Evolutionary conservation across 106 monocot species (phyloP).

Genomic region (Apostasia ramifera): DNA sequence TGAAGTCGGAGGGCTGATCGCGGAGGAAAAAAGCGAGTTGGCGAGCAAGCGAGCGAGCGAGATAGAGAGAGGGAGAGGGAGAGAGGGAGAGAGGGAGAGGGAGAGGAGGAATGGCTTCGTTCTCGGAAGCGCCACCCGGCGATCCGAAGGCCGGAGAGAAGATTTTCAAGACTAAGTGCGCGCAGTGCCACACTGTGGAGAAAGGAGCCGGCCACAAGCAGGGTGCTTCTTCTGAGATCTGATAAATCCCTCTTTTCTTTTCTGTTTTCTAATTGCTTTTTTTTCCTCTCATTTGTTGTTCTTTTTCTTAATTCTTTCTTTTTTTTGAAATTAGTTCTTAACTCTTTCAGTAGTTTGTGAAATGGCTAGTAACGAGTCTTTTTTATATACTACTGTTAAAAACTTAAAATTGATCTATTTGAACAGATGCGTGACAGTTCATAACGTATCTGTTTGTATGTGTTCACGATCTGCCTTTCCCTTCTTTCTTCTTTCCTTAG

Average conservation of each 20-base stretch:
- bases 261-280: background rate
- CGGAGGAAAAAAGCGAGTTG: too few relatives aligned
- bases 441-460: too few relatives aligned
- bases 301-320: background rate
- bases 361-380: too few relatives aligned
- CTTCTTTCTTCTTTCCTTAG: too few relatives aligned
- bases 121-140: conserved; percentile 17
- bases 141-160: conserved; percentile 24
- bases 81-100: background rate
- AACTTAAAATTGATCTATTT: too few relatives aligned
- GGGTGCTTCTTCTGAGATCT: background rate
- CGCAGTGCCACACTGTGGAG: conserved; percentile 29
- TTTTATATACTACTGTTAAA: too few relatives aligned
- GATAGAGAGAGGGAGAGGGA: background rate
- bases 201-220: conserved; percentile 31
- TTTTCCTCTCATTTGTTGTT: background rate
- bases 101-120: conserved; percentile 13
- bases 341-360: background rate
- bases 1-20: too few relatives aligned
- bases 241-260: background rate
- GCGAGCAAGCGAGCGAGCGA: too few relatives aligned
- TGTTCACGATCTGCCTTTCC: too few relatives aligned
- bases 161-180: conserved; percentile 30
- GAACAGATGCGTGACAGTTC: too few relatives aligned
- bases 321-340: background rate